A percentile compares a stretch with the other conserved stretches of the same genome.
Evolutionary conservation across 306 rosid genomes (phyloP).

Genomic region (Phaseolus lunatus): DNA sequence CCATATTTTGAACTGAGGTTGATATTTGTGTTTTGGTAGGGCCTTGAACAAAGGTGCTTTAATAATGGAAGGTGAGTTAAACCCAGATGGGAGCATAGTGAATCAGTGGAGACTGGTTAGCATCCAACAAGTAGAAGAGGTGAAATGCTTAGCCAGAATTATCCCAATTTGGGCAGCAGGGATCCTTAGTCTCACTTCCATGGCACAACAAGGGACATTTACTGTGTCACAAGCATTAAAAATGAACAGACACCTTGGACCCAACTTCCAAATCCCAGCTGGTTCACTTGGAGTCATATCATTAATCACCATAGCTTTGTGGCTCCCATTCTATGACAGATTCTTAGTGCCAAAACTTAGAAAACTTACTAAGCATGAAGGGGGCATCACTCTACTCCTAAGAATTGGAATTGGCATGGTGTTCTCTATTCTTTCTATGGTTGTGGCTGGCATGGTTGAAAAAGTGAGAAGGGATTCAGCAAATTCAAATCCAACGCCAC

Average conservation of each 20-base stretch:
- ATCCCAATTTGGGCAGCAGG: constrained; percentile 67
- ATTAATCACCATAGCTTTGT: constrained; percentile 50
- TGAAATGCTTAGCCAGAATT: constrained; percentile 58
- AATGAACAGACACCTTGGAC: constrained; percentile 79
- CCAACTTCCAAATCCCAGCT: constrained; percentile 69
- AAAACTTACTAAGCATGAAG: constrained; percentile 58
- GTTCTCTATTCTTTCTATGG: constrained; percentile 65
- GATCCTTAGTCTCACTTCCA: constrained; percentile 50
- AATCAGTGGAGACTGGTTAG: constrained; percentile 60
- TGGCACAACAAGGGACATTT: constrained; percentile 63
- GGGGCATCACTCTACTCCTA: constrained; percentile 66
- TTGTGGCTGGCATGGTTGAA: constrained; percentile 66
- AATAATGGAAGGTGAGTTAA: constrained; percentile 56
- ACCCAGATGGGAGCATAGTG: constrained; percentile 53
- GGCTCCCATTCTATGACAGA: constrained; percentile 68
- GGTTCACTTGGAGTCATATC: constrained; percentile 69
- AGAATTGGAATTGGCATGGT: constrained; percentile 70
- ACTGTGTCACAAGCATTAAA: constrained; percentile 69
- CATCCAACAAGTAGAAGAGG: constrained; percentile 77
- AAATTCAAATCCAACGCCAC: constrained; percentile 39
- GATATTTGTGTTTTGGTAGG: constrained; percentile 22
- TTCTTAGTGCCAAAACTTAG: constrained; percentile 57
- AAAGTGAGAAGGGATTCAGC: constrained; percentile 57
- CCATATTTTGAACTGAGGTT: not conserved
- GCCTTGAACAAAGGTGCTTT: constrained; percentile 67